Conservation (phyloP, 1,284 basidiomycete species). For the Phellinidium pouzarii region DNA sequence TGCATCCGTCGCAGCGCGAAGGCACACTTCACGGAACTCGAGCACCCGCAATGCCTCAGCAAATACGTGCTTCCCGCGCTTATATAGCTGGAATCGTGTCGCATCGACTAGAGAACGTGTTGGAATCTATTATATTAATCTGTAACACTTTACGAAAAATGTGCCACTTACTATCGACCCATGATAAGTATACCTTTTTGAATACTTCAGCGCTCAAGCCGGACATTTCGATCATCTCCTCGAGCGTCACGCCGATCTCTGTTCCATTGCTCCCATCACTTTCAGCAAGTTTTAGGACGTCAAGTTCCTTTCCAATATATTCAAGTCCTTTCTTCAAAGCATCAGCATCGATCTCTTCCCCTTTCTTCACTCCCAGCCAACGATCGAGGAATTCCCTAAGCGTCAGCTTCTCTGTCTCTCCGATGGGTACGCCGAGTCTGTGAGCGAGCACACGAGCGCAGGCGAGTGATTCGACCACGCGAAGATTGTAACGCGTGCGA, state of each 20-base stretch:
- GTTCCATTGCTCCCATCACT: slow-evolving; percentile 21
- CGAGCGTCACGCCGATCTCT: slow-evolving; percentile 55
- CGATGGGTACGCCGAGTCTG: slow-evolving; percentile 42
- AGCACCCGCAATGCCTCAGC: slow-evolving; percentile 75
- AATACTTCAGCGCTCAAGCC: slow-evolving; percentile 55
- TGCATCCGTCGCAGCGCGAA: slow-evolving; percentile 31
- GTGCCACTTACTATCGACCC: slow-evolving; percentile 58
- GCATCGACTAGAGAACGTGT: slow-evolving; percentile 53
- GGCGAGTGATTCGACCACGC: slow-evolving; percentile 80
- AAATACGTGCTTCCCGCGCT: slow-evolving; percentile 73
- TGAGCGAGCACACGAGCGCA: slow-evolving; percentile 68
- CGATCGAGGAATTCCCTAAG: slow-evolving; percentile 41
- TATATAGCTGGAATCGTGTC: slow-evolving; percentile 71
- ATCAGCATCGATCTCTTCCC: slow-evolving; percentile 33
- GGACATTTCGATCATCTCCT: slow-evolving; percentile 65
- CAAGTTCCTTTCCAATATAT: slow-evolving; percentile 42
- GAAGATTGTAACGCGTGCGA: slow-evolving; percentile 77
- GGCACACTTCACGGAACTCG: slow-evolving; percentile 61
- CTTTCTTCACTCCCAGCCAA: slow-evolving; percentile 39
- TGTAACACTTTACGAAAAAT: slow-evolving; percentile 3
- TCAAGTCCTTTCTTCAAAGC: slow-evolving; percentile 43
- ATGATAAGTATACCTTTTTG: slow-evolving; percentile 61
- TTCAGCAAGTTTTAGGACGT: slow-evolving; percentile 41
- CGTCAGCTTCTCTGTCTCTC: slow-evolving; percentile 36
- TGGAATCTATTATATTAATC: neutral